Percentiles rank a stretch among this genome's conserved stretches.
Evolutionary conservation across 495 filamentous ascomycete species (phyloP).

Genomic region (Penicillium lividum): DNA sequence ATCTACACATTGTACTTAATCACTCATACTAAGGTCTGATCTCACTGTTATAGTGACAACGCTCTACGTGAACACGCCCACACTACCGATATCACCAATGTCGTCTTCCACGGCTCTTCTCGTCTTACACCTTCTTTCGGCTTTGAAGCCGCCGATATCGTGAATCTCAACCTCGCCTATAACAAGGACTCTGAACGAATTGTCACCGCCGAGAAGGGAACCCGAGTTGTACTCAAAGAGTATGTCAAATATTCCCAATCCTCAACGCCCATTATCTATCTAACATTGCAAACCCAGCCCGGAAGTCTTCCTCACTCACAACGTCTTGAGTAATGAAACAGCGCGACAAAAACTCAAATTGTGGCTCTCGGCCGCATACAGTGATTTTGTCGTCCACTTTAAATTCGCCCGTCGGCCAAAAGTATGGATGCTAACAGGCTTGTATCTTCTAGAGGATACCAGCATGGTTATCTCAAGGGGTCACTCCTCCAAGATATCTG

Average conservation of each 20-base stretch:
- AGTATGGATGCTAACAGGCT: conserved; percentile 28
- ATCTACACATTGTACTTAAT: neutral
- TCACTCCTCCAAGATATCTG: conserved; percentile 18
- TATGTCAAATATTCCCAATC: neutral
- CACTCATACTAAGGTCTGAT: neutral
- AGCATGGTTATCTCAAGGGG: conserved; percentile 20
- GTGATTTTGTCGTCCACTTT: conserved; percentile 25
- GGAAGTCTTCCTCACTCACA: conserved; percentile 20
- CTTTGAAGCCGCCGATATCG: conserved; percentile 24
- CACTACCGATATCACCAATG: conserved; percentile 19
- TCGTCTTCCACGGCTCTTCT: conserved; percentile 22
- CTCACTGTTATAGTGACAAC: conserved; percentile 14
- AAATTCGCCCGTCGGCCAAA: conserved; percentile 32
- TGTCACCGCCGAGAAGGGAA: conserved; percentile 23
- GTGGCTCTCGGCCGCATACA: conserved; percentile 29
- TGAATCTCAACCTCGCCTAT: conserved; percentile 28
- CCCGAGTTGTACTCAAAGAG: conserved; percentile 26
- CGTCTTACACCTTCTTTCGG: conserved; percentile 20
- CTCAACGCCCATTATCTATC: neutral
- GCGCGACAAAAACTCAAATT: conserved; percentile 27
- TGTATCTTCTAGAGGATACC: conserved; percentile 25
- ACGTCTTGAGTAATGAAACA: conserved; percentile 18
- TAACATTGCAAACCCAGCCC: conserved; percentile 14
- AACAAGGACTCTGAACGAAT: conserved; percentile 26
- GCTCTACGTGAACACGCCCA: conserved; percentile 23